Percentiles rank a stretch among this genome's conserved stretches.
phyloP scores from a whole-genome alignment of 1,284 basidiomycete species.

The Lignosus rhinocerotis region DNA sequence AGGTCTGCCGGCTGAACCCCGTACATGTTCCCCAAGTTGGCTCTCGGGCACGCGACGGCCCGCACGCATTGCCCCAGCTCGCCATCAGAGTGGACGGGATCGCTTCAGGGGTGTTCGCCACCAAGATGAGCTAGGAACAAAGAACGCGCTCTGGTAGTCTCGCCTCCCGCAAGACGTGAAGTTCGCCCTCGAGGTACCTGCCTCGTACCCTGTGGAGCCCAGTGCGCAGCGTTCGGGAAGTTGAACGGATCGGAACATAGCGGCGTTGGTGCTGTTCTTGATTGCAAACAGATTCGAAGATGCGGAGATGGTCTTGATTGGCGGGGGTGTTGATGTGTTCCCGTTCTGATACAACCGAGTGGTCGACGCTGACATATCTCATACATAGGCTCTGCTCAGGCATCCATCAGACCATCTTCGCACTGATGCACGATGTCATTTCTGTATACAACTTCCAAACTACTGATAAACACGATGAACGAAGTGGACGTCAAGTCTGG shows the following conservation, averaged over 20 bases:
- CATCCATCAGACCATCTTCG: slow-evolving; percentile 32
- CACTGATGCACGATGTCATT: too few species aligned
- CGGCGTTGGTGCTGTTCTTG: slow-evolving; percentile 45
- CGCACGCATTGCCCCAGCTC: slow-evolving; percentile 51
- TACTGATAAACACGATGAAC: too few species aligned
- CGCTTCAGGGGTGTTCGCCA: slow-evolving; percentile 42
- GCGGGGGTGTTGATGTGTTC: slow-evolving; percentile 45
- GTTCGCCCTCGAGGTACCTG: slow-evolving; percentile 37
- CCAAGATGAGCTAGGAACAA: slow-evolving; percentile 36
- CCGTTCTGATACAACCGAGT: background rate
- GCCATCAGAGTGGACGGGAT: slow-evolving; percentile 56
- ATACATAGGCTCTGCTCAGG: slow-evolving; percentile 40
- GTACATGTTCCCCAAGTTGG: slow-evolving; percentile 52
- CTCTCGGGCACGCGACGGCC: slow-evolving; percentile 49
- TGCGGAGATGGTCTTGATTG: too few species aligned
- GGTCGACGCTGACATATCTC: background rate
- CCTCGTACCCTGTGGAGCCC: slow-evolving; percentile 23
- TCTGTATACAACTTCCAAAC: too few species aligned
- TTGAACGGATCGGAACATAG: slow-evolving; percentile 45
- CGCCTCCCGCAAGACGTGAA: slow-evolving; percentile 25
- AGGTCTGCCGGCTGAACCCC: slow-evolving; percentile 45
- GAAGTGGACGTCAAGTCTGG: too few species aligned
- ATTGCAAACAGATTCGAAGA: slow-evolving; percentile 51
- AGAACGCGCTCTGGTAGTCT: slow-evolving; percentile 36
- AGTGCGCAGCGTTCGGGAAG: slow-evolving; percentile 35